Base-by-base conservation (phyloP, 2,329 filamentous ascomycete species). In the Neopestalotiopsis rosae region DNA sequence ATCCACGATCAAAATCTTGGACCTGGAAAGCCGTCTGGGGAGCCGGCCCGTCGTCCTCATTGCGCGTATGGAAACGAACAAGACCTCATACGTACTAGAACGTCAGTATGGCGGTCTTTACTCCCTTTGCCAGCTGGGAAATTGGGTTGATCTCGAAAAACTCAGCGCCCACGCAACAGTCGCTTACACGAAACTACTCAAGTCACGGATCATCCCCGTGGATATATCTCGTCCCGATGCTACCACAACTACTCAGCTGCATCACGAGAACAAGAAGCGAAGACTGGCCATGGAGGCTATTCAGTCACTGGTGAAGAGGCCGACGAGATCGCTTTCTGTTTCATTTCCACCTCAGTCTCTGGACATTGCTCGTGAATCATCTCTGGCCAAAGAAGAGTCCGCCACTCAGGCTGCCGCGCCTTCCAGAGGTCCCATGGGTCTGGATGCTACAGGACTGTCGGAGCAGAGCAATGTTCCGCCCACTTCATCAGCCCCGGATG, bases 71-170 rank as follows among this genome's bases (percentile, higher is more conserved):
- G 88, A 91, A 58, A 81, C 84, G 32, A 86, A 84, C 70, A 82
- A 84, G 68, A 83, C 82, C 45, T 71, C 88, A 0, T 92, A 89
- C 76, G 90, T 86, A 13, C 81, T 93, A n/a, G 92, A 95, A 80
- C 85, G 88, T 30, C 88, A 92, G 45, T 82, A 84, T 17, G 79
- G 81, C 61, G 86, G 86, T 0, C 82, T 91, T 3, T 95, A 93
- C 77, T 87, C 88, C 12, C 77, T 94, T 32, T 94, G 91, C 78
- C 90, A 88, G 74, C 81, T 96, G 58, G 91, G 89, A 1, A 79
- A 82, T 24, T 93, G 91, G 91, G 85, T 92, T 28, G 87, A 90
- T 70, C 76, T 91, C 65, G 83, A 86, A 45, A 80, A 84, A 6
- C 81, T 94, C 34, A 80, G 80, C 30, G 76, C 79, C 12, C 78